Evolutionary conservation across 116 monocot genomes (phyloP).

Genomic region (Papilionanthe hybrid): DNA sequence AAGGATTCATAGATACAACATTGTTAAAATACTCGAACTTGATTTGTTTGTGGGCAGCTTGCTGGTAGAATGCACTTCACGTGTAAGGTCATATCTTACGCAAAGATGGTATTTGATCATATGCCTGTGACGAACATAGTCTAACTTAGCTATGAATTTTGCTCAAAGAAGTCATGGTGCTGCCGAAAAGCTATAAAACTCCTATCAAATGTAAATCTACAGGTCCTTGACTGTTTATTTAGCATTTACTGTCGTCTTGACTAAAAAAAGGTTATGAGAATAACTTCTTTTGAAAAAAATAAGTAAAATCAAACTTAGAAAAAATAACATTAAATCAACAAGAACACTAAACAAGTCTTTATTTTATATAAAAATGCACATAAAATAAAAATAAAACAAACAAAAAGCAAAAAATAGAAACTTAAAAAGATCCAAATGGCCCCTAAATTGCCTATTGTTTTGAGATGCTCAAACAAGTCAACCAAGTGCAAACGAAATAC

Average conservation of each 20-base stretch:
- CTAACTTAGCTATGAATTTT: conserved; percentile 59
- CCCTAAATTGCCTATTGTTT: no score
- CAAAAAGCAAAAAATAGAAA: no score
- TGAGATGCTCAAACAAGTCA: no score
- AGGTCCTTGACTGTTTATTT: conserved; percentile 32
- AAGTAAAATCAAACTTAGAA: no score
- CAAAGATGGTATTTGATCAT: conserved; percentile 26
- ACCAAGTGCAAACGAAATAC: no score
- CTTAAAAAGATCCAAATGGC: no score
- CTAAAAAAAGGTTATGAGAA: no score
- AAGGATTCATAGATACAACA: conserved; percentile 34
- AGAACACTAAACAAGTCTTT: no score
- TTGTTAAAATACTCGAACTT: conserved; percentile 18
- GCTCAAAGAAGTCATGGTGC: conserved; percentile 39
- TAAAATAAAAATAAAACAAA: no score
- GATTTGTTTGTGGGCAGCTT: conserved; percentile 37
- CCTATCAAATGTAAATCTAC: conserved; percentile 22
- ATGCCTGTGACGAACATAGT: conserved; percentile 35
- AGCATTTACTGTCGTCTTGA: conserved; percentile 19
- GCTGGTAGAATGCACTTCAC: conserved; percentile 63
- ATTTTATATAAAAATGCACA: no score
- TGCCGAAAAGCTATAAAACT: conserved; percentile 28
- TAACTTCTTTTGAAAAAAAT: no score
- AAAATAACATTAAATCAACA: no score
- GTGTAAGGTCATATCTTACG: conserved; percentile 41